Conservation (phyloP, 768 basidiomycete species). For the Sporobolomyces phaffii region DNA sequence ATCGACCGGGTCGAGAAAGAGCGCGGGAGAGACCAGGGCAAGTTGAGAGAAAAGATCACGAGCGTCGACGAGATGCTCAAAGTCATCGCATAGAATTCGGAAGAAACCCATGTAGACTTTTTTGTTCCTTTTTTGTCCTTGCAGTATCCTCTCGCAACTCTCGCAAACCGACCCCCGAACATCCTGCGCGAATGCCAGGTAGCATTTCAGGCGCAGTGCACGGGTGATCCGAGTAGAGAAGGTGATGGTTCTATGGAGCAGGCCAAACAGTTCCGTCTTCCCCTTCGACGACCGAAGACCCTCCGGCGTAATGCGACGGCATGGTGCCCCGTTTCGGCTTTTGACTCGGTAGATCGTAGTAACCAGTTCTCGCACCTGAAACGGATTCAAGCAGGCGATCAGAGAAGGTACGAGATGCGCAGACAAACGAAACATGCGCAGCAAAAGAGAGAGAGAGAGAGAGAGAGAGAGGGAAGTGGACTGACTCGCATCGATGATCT, state of each 20-base stretch:
- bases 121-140: too few species aligned
- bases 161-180: too few species aligned
- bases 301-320: background rate
- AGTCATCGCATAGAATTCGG: slow-evolving; percentile 27
- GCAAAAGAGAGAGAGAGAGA: background rate
- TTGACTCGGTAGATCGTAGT: slow-evolving; percentile 24
- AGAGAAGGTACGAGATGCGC: too few species aligned
- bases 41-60: slow-evolving; percentile 50
- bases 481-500: slow-evolving; percentile 36
- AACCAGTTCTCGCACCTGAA: slow-evolving; percentile 30
- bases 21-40: slow-evolving; percentile 52
- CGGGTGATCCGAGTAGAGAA: too few species aligned
- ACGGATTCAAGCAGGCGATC: background rate
- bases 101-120: background rate
- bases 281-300: background rate
- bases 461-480: background rate
- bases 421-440: too few species aligned
- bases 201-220: too few species aligned
- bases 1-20: slow-evolving; percentile 67
- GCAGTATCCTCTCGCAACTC: too few species aligned
- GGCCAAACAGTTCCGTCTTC: slow-evolving; percentile 37
- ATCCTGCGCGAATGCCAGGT: too few species aligned
- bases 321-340: slow-evolving; percentile 7
- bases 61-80: slow-evolving; percentile 48
- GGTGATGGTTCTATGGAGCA: too few species aligned